Evolutionary conservation across 768 basidiomycete species (phyloP).

Genomic region (Phylloporus rhodoxanthus): DNA sequence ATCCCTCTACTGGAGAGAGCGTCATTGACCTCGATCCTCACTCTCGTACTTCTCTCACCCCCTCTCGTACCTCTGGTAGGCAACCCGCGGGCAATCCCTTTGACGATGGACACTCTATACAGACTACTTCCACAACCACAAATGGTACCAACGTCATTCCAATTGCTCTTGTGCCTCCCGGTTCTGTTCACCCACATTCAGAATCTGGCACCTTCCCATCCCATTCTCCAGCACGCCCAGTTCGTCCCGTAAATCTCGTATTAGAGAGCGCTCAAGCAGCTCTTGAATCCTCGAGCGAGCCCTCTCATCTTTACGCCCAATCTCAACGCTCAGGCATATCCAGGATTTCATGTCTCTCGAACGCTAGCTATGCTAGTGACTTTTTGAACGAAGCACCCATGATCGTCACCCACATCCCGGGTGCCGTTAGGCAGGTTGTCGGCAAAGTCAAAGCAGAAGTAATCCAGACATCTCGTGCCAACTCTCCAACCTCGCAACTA

Average conservation of each 20-base stretch:
- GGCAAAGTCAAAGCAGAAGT: constrained; percentile 78
- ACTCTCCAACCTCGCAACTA: constrained; percentile 25
- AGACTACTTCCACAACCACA: constrained; percentile 65
- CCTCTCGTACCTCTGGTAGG: constrained; percentile 15
- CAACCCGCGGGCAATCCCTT: constrained; percentile 56
- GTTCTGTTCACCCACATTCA: constrained; percentile 36
- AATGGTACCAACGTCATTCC: constrained; percentile 83
- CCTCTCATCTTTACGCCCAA: constrained; percentile 34
- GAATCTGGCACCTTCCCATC: constrained; percentile 14
- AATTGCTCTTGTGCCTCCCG: constrained; percentile 71
- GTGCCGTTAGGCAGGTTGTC: constrained; percentile 62
- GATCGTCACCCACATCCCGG: constrained; percentile 66
- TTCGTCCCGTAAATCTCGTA: constrained; percentile 54
- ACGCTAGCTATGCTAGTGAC: constrained; percentile 71
- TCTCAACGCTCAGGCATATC: constrained; percentile 55
- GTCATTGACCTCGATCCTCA: constrained; percentile 60
- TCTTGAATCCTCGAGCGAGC: constrained; percentile 40
- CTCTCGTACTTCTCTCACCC: constrained; percentile 31
- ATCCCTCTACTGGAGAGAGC: constrained; percentile 40
- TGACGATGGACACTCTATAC: constrained; percentile 71
- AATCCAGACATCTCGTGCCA: constrained; percentile 50
- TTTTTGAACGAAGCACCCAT: constrained; percentile 76
- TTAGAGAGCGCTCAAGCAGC: constrained; percentile 60
- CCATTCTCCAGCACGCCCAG: constrained; percentile 47
- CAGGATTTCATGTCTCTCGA: constrained; percentile 67